Conservation (phyloP, 2,329 filamentous ascomycete genomes). For the Neoascochyta sp. region DNA sequence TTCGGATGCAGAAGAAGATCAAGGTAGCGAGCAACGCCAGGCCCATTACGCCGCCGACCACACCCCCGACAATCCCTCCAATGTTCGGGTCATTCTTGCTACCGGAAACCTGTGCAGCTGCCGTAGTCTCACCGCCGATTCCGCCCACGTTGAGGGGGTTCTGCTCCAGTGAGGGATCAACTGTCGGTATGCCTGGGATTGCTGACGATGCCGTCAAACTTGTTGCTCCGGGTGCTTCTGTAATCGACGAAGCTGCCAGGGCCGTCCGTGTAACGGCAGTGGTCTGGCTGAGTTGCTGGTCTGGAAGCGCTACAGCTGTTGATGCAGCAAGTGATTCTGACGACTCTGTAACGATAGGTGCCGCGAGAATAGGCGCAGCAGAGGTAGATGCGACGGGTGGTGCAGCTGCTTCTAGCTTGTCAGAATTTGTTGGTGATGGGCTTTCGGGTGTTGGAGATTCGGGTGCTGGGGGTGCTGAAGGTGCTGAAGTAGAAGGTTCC, state of each 20-base stretch:
- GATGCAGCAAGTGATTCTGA: conserved; percentile 2
- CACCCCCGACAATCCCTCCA: conserved; percentile 33
- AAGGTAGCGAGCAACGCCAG: conserved; percentile 30
- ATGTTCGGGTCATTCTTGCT: conserved; percentile 14
- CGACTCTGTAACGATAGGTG: conserved; percentile 4
- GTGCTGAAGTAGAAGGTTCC: too few relatives aligned
- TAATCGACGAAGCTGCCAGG: conserved; percentile 9
- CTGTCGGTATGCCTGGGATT: too few relatives aligned
- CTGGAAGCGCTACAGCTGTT: conserved; percentile 12
- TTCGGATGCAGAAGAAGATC: conserved; percentile 33
- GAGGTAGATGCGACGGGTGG: conserved; percentile 8
- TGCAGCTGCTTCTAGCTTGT: conserved; percentile 25
- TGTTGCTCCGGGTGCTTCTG: too few relatives aligned
- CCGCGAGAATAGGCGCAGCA: conserved; percentile 5
- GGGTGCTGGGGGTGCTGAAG: too few relatives aligned
- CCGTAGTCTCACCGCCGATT: neutral
- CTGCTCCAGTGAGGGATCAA: conserved; percentile 25
- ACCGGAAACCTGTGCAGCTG: conserved; percentile 1
- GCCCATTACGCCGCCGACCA: conserved; percentile 33
- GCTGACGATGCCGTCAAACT: too few relatives aligned
- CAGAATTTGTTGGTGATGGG: conserved; percentile 28
- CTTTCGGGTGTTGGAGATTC: too few relatives aligned
- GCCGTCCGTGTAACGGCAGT: conserved; percentile 9
- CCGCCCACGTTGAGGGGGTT: too few relatives aligned
- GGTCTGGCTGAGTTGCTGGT: conserved; percentile 9